phyloP scores from a whole-genome alignment of 2,329 filamentous ascomycete species.

The Exophiala lecanii-corni region DNA sequence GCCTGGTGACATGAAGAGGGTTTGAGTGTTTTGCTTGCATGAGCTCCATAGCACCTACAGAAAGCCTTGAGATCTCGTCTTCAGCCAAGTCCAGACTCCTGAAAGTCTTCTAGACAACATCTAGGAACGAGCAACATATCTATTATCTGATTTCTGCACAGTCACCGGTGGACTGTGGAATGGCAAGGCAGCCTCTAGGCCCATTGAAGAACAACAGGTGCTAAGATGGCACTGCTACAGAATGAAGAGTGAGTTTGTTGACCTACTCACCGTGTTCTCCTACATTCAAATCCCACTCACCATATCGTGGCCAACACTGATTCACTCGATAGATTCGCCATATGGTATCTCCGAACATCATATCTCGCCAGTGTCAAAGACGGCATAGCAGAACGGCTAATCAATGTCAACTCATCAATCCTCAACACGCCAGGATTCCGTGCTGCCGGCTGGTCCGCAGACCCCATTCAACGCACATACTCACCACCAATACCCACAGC shows the following conservation, averaged over 20 bases:
- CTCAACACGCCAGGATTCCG: slow-evolving; percentile 62
- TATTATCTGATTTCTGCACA: too few species aligned
- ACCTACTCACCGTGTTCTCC: background rate
- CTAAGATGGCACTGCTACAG: slow-evolving; percentile 48
- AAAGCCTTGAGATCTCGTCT: too few species aligned
- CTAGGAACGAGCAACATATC: too few species aligned
- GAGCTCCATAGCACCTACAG: too few species aligned
- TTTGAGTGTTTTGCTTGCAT: too few species aligned
- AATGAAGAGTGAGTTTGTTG: slow-evolving; percentile 45
- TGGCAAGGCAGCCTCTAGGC: too few species aligned
- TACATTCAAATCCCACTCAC: background rate
- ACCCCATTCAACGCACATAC: slow-evolving; percentile 57
- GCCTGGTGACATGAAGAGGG: too few species aligned
- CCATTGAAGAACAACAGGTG: too few species aligned
- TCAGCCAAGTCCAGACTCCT: too few species aligned
- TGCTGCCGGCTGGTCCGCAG: slow-evolving; percentile 57
- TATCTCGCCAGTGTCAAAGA: slow-evolving; percentile 62
- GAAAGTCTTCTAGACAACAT: too few species aligned
- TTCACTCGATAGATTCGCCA: slow-evolving; percentile 49
- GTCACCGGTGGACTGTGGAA: too few species aligned
- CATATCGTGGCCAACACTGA: slow-evolving; percentile 1
- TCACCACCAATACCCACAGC: slow-evolving; percentile 63
- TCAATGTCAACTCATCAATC: slow-evolving; percentile 59
- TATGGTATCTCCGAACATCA: slow-evolving; percentile 62
- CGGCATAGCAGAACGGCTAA: slow-evolving; percentile 61